Conservation (phyloP, 176 grass and related monocot genomes). For the Juncus inflexus region DNA sequence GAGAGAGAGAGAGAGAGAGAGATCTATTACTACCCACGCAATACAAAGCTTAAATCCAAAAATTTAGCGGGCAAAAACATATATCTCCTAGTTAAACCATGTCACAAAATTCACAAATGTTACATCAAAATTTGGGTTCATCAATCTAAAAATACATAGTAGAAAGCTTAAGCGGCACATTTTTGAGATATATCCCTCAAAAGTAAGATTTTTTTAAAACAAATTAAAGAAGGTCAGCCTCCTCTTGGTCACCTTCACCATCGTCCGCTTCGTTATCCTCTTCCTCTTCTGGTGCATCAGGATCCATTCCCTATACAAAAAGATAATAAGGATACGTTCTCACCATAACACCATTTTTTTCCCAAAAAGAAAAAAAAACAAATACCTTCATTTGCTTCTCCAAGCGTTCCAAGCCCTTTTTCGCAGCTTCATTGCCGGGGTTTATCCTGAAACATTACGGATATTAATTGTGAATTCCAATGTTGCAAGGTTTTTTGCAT, state of each 20-base stretch:
- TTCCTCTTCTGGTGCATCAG: conserved; percentile 85
- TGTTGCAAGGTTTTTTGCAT: neutral
- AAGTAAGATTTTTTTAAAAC: no score
- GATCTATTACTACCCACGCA: no score
- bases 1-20: no score
- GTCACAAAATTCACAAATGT: no score
- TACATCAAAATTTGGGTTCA: no score
- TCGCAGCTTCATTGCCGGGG: conserved; percentile 84
- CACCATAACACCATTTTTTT: neutral
- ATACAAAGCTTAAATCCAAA: no score
- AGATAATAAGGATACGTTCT: neutral
- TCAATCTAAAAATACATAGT: no score
- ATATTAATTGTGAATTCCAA: no score
- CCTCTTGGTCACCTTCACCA: conserved; percentile 77
- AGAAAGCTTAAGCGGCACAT: neutral
- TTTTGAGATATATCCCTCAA: neutral
- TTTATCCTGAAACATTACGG: conserved; percentile 57
- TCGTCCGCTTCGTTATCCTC: conserved; percentile 85
- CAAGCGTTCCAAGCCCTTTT: conserved; percentile 86
- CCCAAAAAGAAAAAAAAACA: conserved; percentile 11
- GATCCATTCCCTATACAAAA: conserved; percentile 76
- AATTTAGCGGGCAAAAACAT: no score
- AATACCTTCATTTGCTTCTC: conserved; percentile 99
- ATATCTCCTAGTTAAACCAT: no score
- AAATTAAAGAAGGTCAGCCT: conserved; percentile 56